Conservation (phyloP, 441 rosid genomes). For the Brassica balearica region DNA sequence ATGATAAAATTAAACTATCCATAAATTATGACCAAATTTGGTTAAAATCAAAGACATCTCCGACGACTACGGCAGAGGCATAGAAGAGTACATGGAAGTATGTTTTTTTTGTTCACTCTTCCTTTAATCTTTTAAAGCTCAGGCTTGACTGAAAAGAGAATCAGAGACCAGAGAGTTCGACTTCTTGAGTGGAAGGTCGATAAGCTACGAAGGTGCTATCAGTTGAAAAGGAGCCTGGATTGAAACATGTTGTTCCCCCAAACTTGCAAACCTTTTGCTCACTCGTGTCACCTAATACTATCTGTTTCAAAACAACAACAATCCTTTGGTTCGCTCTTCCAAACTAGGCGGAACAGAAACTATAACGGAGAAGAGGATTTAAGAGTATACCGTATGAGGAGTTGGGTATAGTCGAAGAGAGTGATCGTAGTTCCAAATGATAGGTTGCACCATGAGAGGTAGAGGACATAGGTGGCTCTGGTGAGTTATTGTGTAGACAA, state of each 20-base stretch:
- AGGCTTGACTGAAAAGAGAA: too few relatives aligned
- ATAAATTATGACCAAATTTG: constrained; percentile 14
- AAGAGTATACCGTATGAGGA: constrained; percentile 80
- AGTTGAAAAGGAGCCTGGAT: constrained; percentile 80
- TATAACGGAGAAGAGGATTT: neutral
- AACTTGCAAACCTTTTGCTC: constrained; percentile 83
- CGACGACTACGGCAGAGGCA: neutral
- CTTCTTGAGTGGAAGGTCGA: constrained; percentile 5
- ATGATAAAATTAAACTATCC: neutral
- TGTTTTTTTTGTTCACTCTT: neutral
- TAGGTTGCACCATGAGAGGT: constrained; percentile 88
- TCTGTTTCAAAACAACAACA: constrained; percentile 51
- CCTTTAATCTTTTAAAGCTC: neutral
- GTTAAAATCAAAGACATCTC: neutral
- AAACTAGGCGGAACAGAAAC: constrained; percentile 1
- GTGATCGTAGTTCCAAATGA: constrained; percentile 97
- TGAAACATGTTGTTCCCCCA: constrained; percentile 86
- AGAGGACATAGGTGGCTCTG: constrained; percentile 97
- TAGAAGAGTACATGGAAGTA: neutral
- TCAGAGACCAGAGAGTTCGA: neutral
- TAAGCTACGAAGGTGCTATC: constrained; percentile 15
- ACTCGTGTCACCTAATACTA: constrained; percentile 80
- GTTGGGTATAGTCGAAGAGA: constrained; percentile 89
- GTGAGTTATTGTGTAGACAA: constrained; percentile 90
- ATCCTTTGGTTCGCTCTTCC: neutral